Evolutionary conservation across 192 early-diverging fungal genomes (phyloP), one percentile per base, ranked within the genome.

Genomic region (Glomus cerebriforme): DNA sequence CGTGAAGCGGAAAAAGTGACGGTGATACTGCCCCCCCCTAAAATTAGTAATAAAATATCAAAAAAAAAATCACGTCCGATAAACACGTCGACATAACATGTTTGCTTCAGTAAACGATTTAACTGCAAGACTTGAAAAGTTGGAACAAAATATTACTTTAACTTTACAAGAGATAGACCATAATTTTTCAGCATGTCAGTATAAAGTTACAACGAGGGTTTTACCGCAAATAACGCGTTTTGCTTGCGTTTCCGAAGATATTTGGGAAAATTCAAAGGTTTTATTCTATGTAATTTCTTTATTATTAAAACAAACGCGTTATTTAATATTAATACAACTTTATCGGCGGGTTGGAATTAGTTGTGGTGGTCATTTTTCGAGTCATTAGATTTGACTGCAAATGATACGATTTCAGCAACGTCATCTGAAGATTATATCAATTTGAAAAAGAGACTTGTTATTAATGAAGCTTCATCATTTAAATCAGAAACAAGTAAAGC

Each of bases 121-220:
- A 32, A 59, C 77, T 2, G 66, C 60, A 59, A 29, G 45, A 13
- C 54, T 88, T 29, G 89, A 90, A 79, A 85, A 85, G 35, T 70
- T 90, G 35, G 83, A 90, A 31, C 89, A 90, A 65, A 82, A 83
- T 60, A 88, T 90, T 49, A 90, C 89, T 13, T 81, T 86, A 35
- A 86, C 87, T 10, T 75, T 90, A 12, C 89, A 88, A 79, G 83
- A 83, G 12, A 86, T 88, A 78, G 89, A 90, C 80, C 80, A 90
- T 29, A 88, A 86, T 73, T 90, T 90, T 73, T 83, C 87, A 0
- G 66, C 81, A n/a, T 86, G 89, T 49, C 86, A 90, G 58, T 85
- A 83, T 34, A 87, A 81, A 74, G 84, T 86, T 15, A 81, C 87
- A 22, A 79, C 83, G n/a, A 84, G 80, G 65, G 81, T 90, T 24